These are phyloP conservation scores for Gastrolobium bilobum DNA, from an alignment of 306 rosid species.

Conservation along the genomic window DNA sequence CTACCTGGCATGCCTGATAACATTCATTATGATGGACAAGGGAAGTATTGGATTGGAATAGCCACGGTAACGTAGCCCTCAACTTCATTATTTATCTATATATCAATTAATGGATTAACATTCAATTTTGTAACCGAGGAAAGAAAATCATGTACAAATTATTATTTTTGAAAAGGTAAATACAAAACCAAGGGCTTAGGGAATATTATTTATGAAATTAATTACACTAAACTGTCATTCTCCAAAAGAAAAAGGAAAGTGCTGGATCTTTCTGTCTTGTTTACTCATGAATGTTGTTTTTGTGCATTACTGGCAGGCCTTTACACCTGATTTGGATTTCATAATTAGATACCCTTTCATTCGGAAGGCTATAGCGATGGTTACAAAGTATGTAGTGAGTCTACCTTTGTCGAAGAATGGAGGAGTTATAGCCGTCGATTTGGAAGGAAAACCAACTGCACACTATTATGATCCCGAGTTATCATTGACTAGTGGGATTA, in stretches of 20 bases:
- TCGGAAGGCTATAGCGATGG: constrained; percentile 58
- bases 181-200: too few relatives aligned
- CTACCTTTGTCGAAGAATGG: constrained; percentile 49
- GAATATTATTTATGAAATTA: not conserved
- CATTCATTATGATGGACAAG: too few relatives aligned
- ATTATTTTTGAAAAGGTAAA: too few relatives aligned
- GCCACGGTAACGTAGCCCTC: too few relatives aligned
- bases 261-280: not conserved
- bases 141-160: too few relatives aligned
- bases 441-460: constrained; percentile 63
- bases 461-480: constrained; percentile 64
- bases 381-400: constrained; percentile 38
- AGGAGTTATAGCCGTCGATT: constrained; percentile 68
- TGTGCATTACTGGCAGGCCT: constrained; percentile 55
- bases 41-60: too few relatives aligned
- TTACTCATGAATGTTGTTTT: not conserved
- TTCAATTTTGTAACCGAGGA: too few relatives aligned
- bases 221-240: not conserved
- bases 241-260: not conserved
- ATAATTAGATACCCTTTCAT: constrained; percentile 58
- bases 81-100: too few relatives aligned
- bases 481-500: constrained; percentile 59
- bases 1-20: too few relatives aligned
- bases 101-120: too few relatives aligned
- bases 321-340: constrained; percentile 47